Evolutionary conservation across 75 land plant species (phyloP).

Genomic region (Adiantum capillusveneris): DNA sequence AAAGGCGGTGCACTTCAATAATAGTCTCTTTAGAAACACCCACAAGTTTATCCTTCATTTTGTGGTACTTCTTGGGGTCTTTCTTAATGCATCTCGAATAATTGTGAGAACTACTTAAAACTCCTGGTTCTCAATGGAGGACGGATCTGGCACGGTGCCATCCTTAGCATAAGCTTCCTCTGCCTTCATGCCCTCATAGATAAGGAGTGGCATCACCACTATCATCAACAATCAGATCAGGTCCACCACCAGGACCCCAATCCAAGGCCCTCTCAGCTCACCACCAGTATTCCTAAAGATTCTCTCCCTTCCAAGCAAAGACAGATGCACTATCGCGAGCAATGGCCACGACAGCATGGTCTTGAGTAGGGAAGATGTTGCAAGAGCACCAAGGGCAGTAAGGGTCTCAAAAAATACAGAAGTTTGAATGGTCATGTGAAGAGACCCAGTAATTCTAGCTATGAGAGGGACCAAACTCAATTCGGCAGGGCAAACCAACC

Average conservation of each 20-base stretch:
- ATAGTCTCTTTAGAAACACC: constrained; percentile 93
- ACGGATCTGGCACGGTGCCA: constrained; percentile 72
- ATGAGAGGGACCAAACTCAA: constrained; percentile 36
- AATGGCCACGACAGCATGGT: constrained; percentile 77
- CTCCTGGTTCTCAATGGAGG: constrained; percentile 65
- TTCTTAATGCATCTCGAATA: constrained; percentile 49
- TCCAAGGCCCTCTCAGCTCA: constrained; percentile 84
- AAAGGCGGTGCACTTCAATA: constrained; percentile 86
- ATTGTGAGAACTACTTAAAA: constrained; percentile 61
- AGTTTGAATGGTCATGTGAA: constrained; percentile 88
- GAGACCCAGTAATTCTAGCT: constrained; percentile 62
- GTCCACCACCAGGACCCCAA: constrained; percentile 83
- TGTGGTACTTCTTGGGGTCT: constrained; percentile 65
- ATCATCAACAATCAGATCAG: constrained; percentile 87
- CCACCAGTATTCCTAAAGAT: constrained; percentile 95
- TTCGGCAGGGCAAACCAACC: constrained; percentile 67
- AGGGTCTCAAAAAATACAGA: constrained; percentile 75
- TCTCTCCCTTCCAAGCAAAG: constrained; percentile 95
- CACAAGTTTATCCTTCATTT: constrained; percentile 73
- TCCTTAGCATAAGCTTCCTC: constrained; percentile 62
- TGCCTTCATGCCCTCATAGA: constrained; percentile 89
- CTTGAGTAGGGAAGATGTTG: constrained; percentile 79
- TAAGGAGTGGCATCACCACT: constrained; percentile 51
- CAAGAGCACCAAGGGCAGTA: constrained; percentile 72
- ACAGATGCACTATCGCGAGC: constrained; percentile 83